These are phyloP conservation scores for Croton laevigatus DNA, from an alignment of 441 rosid genomes.

Conservation along the genomic window DNA sequence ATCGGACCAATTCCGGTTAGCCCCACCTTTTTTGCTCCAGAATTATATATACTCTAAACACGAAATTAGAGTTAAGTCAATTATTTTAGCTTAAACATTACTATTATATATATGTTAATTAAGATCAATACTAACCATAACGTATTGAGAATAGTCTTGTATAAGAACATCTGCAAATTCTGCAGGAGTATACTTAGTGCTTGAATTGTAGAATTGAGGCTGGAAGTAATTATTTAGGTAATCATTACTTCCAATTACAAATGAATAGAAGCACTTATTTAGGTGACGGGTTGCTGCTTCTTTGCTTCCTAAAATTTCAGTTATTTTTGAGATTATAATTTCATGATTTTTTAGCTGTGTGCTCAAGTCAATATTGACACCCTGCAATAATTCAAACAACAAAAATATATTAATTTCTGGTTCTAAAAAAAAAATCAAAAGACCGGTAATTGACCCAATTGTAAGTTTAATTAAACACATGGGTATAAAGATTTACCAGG, in stretches of 20 bases:
- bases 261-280: slow-evolving; percentile 51
- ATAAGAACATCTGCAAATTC: slow-evolving; percentile 44
- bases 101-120: too few species aligned
- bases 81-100: too few species aligned
- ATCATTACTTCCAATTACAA: slow-evolving; percentile 29
- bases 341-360: slow-evolving; percentile 45
- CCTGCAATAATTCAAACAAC: slow-evolving; percentile 29
- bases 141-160: slow-evolving; percentile 32
- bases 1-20: slow-evolving; percentile 41
- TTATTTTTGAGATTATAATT: slow-evolving; percentile 31
- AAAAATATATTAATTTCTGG: background rate
- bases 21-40: slow-evolving; percentile 55
- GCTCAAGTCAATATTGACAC: slow-evolving; percentile 39
- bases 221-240: slow-evolving; percentile 29
- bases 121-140: slow-evolving; percentile 26
- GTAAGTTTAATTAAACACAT: too few species aligned
- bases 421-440: background rate
- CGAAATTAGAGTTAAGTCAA: too few species aligned
- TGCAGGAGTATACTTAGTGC: slow-evolving; percentile 26
- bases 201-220: slow-evolving; percentile 15
- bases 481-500: slow-evolving; percentile 31
- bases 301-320: slow-evolving; percentile 30
- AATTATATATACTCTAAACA: slow-evolving; percentile 36
- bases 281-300: slow-evolving; percentile 30
- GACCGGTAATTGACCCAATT: background rate